Percentiles rank a stretch among this genome's conserved stretches.
phyloP scores from a whole-genome alignment of 208 protist genomes.

The Spongospora subterranea region DNA sequence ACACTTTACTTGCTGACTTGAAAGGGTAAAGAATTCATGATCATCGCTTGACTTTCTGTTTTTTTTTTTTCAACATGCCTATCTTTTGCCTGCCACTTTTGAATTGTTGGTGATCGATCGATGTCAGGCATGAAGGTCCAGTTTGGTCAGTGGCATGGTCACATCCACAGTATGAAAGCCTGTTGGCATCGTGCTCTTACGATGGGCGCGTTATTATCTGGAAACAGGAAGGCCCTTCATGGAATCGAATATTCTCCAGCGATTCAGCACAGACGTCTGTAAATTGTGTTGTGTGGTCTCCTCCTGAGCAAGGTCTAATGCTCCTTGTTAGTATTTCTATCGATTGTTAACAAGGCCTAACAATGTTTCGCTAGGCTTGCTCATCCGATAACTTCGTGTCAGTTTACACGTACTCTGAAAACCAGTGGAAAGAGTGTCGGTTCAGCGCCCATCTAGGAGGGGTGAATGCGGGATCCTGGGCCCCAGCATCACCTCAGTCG shows the following conservation, averaged over 20 bases:
- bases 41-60: no score
- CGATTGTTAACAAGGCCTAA: not conserved
- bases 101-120: not conserved
- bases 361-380: not conserved
- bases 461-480: slow-evolving; percentile 64
- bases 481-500: slow-evolving; percentile 24
- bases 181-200: slow-evolving; percentile 94
- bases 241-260: not conserved
- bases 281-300: slow-evolving; percentile 58
- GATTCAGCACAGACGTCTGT: slow-evolving; percentile 24
- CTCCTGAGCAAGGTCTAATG: slow-evolving; percentile 25
- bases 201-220: slow-evolving; percentile 84
- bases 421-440: slow-evolving; percentile 55
- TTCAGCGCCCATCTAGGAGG: slow-evolving; percentile 54
- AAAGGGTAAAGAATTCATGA: not conserved
- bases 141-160: slow-evolving; percentile 97
- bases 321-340: not conserved
- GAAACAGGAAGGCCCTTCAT: slow-evolving; percentile 46
- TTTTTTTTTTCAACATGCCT: no score
- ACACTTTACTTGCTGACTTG: slow-evolving; percentile 55
- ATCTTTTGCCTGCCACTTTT: not conserved
- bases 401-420: not conserved
- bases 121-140: slow-evolving; percentile 86
- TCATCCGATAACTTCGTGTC: not conserved
- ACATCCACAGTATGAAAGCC: slow-evolving; percentile 85